phyloP scores from a whole-genome alignment of 1,139 yeast species.

The Zygotorulaspora mrakii region DNA sequence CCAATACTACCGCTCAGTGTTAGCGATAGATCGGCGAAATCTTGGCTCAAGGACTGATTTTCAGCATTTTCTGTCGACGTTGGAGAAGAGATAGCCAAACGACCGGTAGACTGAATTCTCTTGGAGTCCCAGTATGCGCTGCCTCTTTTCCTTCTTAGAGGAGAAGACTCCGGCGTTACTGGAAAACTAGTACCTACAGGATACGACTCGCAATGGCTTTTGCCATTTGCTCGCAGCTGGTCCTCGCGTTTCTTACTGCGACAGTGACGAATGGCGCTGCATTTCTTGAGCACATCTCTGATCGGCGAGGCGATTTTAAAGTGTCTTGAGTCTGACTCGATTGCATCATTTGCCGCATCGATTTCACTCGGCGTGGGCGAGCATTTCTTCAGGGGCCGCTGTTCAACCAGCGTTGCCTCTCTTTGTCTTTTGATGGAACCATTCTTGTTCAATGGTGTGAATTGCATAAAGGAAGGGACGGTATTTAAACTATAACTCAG shows the following conservation, averaged over 20 bases:
- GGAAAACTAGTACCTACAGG: background rate
- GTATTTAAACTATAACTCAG: background rate
- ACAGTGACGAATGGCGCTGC: constrained; percentile 1
- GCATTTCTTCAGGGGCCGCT: constrained; percentile 12
- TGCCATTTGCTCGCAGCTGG: background rate
- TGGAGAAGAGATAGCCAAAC: constrained; percentile 11
- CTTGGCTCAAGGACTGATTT: constrained; percentile 6
- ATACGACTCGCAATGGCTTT: background rate
- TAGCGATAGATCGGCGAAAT: constrained; percentile 15
- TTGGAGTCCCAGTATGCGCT: constrained; percentile 6
- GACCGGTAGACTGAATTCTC: constrained; percentile 9
- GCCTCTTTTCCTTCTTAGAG: constrained; percentile 1
- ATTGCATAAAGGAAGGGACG: constrained; percentile 53
- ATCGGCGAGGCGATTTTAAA: constrained; percentile 3
- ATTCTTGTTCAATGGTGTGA: constrained; percentile 30
- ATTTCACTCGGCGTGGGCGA: constrained; percentile 13
- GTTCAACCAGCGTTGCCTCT: constrained; percentile 19
- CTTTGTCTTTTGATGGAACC: constrained; percentile 30
- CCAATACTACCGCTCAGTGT: background rate
- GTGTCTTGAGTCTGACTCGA: constrained; percentile 4
- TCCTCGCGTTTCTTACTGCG: constrained; percentile 7
- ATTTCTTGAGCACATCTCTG: constrained; percentile 8
- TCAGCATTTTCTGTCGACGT: constrained; percentile 5
- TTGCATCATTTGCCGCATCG: background rate
- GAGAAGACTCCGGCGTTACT: constrained; percentile 7